Evolutionary conservation across 2,329 filamentous ascomycete species (phyloP), one percentile per base, ranked within the genome.

Genomic region (Penicillium expansum): DNA sequence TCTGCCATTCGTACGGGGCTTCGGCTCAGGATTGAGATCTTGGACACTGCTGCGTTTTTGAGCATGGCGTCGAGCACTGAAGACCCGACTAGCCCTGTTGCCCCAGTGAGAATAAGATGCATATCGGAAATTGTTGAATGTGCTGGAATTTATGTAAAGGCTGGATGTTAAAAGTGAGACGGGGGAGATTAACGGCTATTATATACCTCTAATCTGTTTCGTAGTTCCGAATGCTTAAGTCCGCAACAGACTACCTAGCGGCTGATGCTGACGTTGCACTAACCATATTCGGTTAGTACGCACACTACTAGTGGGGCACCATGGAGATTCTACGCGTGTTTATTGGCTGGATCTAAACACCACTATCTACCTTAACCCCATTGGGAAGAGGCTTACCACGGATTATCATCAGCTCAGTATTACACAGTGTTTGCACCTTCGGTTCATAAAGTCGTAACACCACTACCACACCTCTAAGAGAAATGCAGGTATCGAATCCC

Each of bases 21-120:
- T 14, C 89, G 81, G 59, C 82, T 85, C 48, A 91, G 80, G 64
- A 92, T 84, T 22, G 86, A 86, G 67, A 92, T 61, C n/a, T 61
- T 61, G 32, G 61, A 61, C 27, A 65, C 47, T 13, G 51, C 48
- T 20, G 42, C 38, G 24, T 52, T 57, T 33, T 52, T 56, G 60
- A 89, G 77, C 79, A 89, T 86, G 60, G 83, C 80, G 58, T 87
- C 83, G 2, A 89, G 78, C 16, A 83, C 82, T 38, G 75, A 79
- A 0, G 82, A 84, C 68, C 86, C 86, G 35, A 88, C 82, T 2
- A 89, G 78, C 66, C 86, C 86, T 0, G 86, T 89, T 11, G 85
- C 86, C n/a, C 86, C 86, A 0, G 86, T 88, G 49, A 89, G 78
- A 57, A 89, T 85, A 66, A 88, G 77, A 74, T 62, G 64, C 68